Evolutionary conservation across 331 rosid species (phyloP).

Genomic region (Saraca asoca): DNA sequence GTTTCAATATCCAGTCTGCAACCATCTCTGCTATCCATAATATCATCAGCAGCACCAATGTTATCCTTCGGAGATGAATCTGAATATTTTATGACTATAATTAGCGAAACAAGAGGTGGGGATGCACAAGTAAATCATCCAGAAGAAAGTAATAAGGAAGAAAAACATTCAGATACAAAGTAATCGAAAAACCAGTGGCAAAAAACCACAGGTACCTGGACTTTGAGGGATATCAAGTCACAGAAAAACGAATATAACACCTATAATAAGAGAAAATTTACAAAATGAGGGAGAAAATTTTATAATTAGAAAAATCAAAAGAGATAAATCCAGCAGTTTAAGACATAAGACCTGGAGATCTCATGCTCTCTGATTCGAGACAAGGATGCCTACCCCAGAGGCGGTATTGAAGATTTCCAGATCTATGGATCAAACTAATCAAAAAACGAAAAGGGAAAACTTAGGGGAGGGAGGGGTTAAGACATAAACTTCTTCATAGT

Average conservation of each 20-base stretch:
- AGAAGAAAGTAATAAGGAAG: neutral
- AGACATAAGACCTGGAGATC: slow-evolving; percentile 1
- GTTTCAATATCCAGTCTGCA: slow-evolving; percentile 36
- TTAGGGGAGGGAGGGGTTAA: neutral
- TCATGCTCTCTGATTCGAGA: neutral
- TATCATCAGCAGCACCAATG: slow-evolving; percentile 20
- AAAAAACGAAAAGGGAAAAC: neutral
- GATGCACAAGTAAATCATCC: neutral
- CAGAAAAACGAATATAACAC: neutral
- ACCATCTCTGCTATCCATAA: slow-evolving; percentile 32
- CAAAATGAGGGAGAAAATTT: neutral
- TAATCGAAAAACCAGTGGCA: slow-evolving; percentile 5
- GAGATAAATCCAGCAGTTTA: neutral
- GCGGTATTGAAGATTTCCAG: slow-evolving; percentile 2
- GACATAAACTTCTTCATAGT: too few relatives aligned
- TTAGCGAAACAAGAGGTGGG: neutral
- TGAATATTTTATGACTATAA: slow-evolving; percentile 28
- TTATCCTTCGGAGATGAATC: slow-evolving; percentile 34
- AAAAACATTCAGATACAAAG: neutral
- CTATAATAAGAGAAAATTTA: neutral
- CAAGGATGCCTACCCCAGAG: neutral
- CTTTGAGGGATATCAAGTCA: slow-evolving; percentile 19
- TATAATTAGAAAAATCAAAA: neutral
- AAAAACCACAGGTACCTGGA: slow-evolving; percentile 20
- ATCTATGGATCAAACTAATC: neutral